These are phyloP conservation scores for Pseudoscleropodium purum DNA, from an alignment of 225 moss, liverwort and hornwort species.

Conservation along the genomic window DNA sequence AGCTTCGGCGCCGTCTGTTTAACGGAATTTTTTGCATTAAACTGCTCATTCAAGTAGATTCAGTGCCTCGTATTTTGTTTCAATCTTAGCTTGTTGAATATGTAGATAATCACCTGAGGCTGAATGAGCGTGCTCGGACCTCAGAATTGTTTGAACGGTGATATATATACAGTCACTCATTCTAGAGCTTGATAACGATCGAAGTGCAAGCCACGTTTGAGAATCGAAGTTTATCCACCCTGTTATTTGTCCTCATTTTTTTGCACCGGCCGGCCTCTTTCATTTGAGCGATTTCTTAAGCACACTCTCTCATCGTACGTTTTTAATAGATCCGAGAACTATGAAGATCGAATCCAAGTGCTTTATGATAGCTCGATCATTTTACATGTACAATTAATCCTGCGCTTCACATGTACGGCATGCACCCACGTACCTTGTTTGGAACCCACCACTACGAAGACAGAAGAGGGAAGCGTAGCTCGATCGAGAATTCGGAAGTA, in stretches of 20 bases:
- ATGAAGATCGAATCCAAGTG: too few species aligned
- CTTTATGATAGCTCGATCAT: too few species aligned
- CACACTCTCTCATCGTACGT: too few species aligned
- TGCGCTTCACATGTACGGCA: too few species aligned
- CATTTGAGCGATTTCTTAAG: not conserved
- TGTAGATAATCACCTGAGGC: not conserved
- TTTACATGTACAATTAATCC: too few species aligned
- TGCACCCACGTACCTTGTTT: too few species aligned
- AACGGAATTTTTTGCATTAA: not conserved
- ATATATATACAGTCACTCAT: not conserved
- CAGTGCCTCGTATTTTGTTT: not conserved
- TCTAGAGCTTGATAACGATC: too few species aligned
- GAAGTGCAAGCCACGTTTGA: not conserved
- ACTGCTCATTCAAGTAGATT: not conserved
- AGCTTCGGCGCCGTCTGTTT: not conserved
- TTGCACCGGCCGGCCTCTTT: not conserved
- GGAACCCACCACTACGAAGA: not conserved
- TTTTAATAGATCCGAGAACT: too few species aligned
- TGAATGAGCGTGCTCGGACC: not conserved
- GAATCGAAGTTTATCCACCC: not conserved
- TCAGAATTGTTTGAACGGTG: not conserved
- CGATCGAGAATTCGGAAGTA: not conserved
- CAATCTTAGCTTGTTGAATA: not conserved
- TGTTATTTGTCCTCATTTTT: too few species aligned
- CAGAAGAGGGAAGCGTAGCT: too few species aligned